Conservation (phyloP, 2,329 filamentous ascomycete genomes). For the Fusarium torulosum region DNA sequence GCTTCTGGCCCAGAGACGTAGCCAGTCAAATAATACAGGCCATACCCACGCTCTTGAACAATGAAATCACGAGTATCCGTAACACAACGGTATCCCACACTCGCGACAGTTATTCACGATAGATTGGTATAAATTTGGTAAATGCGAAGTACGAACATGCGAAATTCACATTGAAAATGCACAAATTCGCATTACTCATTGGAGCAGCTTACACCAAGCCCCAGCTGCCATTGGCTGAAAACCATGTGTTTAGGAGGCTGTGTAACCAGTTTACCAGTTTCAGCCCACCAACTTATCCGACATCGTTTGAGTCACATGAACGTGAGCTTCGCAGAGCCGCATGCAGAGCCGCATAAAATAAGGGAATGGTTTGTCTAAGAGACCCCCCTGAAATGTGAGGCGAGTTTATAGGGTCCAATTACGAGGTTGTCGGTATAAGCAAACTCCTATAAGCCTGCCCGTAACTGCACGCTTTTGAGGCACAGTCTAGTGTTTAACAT, state of each 20-base stretch:
- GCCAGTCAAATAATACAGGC: not conserved
- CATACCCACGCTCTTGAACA: not conserved
- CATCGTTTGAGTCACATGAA: not conserved
- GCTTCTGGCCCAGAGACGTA: not conserved
- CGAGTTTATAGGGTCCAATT: not conserved
- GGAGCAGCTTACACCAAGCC: not conserved
- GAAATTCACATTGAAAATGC: slow-evolving; percentile 14
- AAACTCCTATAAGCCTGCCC: not conserved
- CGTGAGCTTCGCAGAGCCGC: not conserved
- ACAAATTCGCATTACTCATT: slow-evolving; percentile 1
- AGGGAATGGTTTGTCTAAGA: not conserved
- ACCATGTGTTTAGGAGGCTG: not conserved
- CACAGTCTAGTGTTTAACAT: slow-evolving; percentile 16
- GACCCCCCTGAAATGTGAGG: not conserved
- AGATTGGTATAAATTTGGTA: not conserved
- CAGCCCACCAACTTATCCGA: not conserved
- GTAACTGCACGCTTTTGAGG: slow-evolving; percentile 3
- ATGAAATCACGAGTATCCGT: not conserved
- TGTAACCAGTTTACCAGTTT: not conserved
- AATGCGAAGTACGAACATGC: not conserved
- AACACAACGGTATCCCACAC: not conserved
- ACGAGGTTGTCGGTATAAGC: not conserved
- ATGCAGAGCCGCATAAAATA: not conserved
- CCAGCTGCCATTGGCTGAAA: not conserved
- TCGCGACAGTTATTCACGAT: not conserved